Evolutionary conservation across 2,329 filamentous ascomycete genomes (phyloP), one percentile per base, ranked within the genome.

Genomic region (Fusarium protoensiforme): DNA sequence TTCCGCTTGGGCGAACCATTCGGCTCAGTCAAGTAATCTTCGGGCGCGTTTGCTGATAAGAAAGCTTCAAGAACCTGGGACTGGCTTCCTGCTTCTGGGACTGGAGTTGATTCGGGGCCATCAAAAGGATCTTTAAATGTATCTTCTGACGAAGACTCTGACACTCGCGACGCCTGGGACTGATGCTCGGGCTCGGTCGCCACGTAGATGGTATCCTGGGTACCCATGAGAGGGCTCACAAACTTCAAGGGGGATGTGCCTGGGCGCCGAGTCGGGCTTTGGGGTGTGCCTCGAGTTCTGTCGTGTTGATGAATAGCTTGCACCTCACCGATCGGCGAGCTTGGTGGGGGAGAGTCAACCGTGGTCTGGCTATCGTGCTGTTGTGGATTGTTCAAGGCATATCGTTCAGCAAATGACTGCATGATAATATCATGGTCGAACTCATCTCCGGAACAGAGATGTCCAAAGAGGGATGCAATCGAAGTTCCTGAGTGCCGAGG

Each of bases 391-490:
- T 56, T n/a, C 20, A 38, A 35, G 4, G 20, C 39, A 20, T 68
- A 10, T n/a, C 16, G 20, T n/a, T 57, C 57, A 8, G 46, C 46
- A 31, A 79, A 20, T 2, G 54, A 48, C 9, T 85, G 82, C 87
- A 95, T 92, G 63, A 88, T 76, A 7, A 78, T 46, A 72, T 97
- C 94, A 75, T 96, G 91, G 1, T 84, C 82, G 78, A 96, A 97
- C 0, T 71, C 71, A 0, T 84, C 79, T 0, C 84, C 87, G 1
- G 88, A 89, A 79, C 94, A 97, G 31, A 90, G 83, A 24, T 89
- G 81, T 0, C 93, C 93, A 76, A 98, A 98, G 0, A 98, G 85
- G 0, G 81, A 83, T n/a, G 84, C 73, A 72, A 98, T 93, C 7
- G 90, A 92, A 9, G 91, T 82, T 1, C 78, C 87, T 84, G 33